Evolutionary conservation across 2,329 filamentous ascomycete species (phyloP), one percentile per base, ranked within the genome.

Genomic region (Berkeleyomyces basicola): DNA sequence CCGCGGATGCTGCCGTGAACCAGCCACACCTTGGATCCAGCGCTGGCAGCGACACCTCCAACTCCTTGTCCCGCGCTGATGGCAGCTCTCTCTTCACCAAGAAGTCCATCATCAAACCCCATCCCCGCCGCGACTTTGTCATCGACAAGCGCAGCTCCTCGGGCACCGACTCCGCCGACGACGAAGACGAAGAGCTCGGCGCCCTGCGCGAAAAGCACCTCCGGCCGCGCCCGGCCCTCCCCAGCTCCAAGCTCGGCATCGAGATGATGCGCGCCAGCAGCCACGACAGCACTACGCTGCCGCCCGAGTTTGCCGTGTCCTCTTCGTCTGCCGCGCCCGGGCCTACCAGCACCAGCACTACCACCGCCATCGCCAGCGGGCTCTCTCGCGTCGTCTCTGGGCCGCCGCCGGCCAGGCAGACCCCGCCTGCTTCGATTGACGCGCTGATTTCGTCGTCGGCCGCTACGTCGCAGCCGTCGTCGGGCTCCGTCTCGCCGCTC

Each of bases 231-330:
- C 74, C 76, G 14, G 77, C 78, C 44, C 79, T 88, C 33, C 86
- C 87, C 10, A 88, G 86, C 61, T 96, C 90, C 0, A 96, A 96
- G 72, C 81, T 97, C 1, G 90, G 90, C 1, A 93, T 90, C 59
- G 92, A 97, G 72, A 96, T 97, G 92, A 92, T 96, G 89, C 84
- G 92, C 58, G 95, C 92, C 23, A 95, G 96, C 72, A 96, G 90
- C 70, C 87, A 92, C 68, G 92, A 95, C 58, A 96, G 91, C 69
- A 82, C 88, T 62, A 77, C 77, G 1, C 61, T 79, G 10, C 72
- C 74, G 9, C 78, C 79, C 2, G 80, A 81, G 57, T 77, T 74
- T 67, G 76, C 55, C n/a, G 36, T 61, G 23, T 23, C 23, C 2
- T 23, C 23, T 23, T 23, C 23, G 23, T 23, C 23, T 23, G 23